phyloP scores from a whole-genome alignment of 805 yeast species.

The Suhomyces pyralidae region DNA sequence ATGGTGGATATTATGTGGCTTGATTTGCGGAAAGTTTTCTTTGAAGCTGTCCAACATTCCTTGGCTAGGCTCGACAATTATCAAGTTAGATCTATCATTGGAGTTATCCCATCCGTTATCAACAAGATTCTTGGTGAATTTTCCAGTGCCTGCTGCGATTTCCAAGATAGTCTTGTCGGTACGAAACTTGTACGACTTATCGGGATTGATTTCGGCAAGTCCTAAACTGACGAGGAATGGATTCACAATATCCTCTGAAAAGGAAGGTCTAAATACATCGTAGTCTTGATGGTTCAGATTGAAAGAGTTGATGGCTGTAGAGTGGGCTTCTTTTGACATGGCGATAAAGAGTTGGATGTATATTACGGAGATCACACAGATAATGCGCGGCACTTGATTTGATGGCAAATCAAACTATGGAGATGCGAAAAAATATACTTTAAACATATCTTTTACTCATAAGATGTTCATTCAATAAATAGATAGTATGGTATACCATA shows the following conservation, averaged over 20 bases:
- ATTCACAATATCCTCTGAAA: conserved; percentile 39
- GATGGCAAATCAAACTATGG: background rate
- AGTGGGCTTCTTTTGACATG: conserved; percentile 17
- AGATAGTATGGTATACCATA: background rate
- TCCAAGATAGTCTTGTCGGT: conserved; percentile 39
- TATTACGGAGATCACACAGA: background rate
- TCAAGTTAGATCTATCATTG: conserved; percentile 19
- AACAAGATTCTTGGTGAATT: conserved; percentile 49
- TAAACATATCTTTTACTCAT: background rate
- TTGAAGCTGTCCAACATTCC: conserved; percentile 55
- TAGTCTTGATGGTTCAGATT: conserved; percentile 50
- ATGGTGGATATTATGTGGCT: conserved; percentile 14
- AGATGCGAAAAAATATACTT: background rate
- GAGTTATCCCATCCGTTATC: conserved; percentile 31
- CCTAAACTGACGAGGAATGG: conserved; percentile 39
- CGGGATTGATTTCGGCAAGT: conserved; percentile 16
- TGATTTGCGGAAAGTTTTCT: conserved; percentile 44
- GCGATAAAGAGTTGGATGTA: background rate
- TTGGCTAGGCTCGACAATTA: conserved; percentile 52
- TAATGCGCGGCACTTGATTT: background rate
- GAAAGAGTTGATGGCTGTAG: conserved; percentile 47
- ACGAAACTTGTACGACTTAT: conserved; percentile 9
- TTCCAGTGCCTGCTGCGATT: conserved; percentile 64
- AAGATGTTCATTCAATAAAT: background rate
- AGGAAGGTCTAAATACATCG: conserved; percentile 53